Conservation (phyloP, 192 early-diverging fungal species). For the Linnemannia exigua region DNA sequence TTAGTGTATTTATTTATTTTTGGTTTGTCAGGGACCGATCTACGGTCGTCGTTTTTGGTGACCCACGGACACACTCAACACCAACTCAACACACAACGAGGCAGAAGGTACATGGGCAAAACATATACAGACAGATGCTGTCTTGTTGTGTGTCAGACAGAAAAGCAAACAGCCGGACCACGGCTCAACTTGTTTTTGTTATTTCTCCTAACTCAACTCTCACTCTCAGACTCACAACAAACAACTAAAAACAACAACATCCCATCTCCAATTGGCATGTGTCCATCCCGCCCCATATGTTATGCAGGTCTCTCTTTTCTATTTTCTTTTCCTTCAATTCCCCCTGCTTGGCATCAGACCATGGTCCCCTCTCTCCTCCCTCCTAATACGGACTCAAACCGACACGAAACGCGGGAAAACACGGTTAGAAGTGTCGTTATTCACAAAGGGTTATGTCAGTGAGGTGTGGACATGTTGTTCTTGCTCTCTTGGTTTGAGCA, state of each 20-base stretch:
- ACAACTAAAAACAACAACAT: not conserved
- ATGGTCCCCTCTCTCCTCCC: not conserved
- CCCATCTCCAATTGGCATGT: not conserved
- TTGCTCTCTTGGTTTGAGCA: not conserved
- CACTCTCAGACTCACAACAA: not conserved
- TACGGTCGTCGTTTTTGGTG: not conserved
- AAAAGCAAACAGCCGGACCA: too few species aligned
- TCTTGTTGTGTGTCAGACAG: not conserved
- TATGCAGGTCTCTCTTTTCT: slow-evolving; percentile 1
- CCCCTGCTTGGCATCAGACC: not conserved
- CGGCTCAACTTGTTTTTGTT: too few species aligned
- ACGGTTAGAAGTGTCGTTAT: not conserved
- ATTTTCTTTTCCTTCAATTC: too few species aligned
- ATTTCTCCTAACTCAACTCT: too few species aligned
- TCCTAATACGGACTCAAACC: not conserved
- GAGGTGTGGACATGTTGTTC: too few species aligned
- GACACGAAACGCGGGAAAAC: not conserved
- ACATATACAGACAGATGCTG: not conserved
- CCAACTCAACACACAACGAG: too few species aligned
- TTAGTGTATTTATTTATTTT: not conserved
- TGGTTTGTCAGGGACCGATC: not conserved
- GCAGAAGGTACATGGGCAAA: not conserved
- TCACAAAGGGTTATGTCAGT: too few species aligned
- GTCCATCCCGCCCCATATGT: not conserved
- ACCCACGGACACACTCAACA: not conserved